Conservation (phyloP, 73 alveolate genomes). For the Symbiodinium pilosum region DNA sequence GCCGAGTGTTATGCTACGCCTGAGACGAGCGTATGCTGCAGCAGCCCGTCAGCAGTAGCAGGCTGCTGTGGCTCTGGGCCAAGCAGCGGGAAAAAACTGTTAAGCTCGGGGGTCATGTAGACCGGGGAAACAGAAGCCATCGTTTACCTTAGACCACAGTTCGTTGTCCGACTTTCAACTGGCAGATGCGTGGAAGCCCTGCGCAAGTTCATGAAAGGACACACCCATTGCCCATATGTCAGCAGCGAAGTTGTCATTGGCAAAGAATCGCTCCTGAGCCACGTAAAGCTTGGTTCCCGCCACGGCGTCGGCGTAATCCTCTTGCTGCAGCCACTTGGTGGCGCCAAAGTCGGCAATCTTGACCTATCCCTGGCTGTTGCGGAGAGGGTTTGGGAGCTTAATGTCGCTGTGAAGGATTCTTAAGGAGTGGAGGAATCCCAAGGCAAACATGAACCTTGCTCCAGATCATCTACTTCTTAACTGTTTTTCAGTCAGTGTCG, state of each 20-base stretch:
- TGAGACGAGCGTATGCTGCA: neutral
- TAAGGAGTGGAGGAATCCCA: conserved; percentile 96
- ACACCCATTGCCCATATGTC: conserved; percentile 99
- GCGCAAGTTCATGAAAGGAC: conserved; percentile 98
- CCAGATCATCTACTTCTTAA: neutral
- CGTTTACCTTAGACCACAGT: neutral
- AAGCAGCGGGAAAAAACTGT: neutral
- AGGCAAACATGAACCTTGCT: conserved; percentile 64
- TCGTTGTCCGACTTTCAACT: neutral
- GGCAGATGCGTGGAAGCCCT: neutral
- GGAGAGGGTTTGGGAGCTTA: conserved; percentile 97
- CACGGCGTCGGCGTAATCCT: conserved; percentile 90
- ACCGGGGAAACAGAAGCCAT: neutral
- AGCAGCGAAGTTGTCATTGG: conserved; percentile 97
- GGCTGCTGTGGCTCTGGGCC: neutral
- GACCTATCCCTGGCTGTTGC: conserved; percentile 97
- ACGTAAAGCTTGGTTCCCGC: conserved; percentile 98
- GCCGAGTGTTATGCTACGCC: neutral
- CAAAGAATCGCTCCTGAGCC: conserved; percentile 99
- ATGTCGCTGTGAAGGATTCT: conserved; percentile 97
- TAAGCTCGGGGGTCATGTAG: neutral
- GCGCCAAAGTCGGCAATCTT: conserved; percentile 98
- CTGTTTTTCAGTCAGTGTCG: no score
- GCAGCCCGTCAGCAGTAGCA: neutral
- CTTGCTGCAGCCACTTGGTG: conserved; percentile 95